Evolutionary conservation across 306 rosid genomes (phyloP).

Genomic region (Rosa multiflora): DNA sequence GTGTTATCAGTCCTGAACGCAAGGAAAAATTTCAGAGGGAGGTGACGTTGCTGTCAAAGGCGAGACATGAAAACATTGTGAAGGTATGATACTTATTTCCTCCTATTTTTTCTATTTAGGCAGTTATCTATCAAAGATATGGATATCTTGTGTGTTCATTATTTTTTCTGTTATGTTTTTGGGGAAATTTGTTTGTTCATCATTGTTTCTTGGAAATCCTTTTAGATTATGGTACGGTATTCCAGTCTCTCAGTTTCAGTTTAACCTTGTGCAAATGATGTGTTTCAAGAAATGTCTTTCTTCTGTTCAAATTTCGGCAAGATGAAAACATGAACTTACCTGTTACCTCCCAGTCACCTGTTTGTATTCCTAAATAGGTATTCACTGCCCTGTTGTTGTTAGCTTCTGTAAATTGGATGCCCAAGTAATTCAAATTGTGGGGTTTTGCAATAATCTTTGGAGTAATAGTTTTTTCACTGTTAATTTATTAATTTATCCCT

Average conservation of each 20-base stretch:
- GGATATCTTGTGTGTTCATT: neutral
- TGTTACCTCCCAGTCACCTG: neutral
- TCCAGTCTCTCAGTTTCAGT: neutral
- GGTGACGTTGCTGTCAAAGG: constrained; percentile 42
- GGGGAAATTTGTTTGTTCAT: neutral
- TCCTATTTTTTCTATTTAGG: neutral
- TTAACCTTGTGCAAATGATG: neutral
- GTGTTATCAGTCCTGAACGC: constrained; percentile 26
- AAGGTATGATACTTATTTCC: constrained; percentile 38
- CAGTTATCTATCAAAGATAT: neutral
- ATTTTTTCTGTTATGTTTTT: neutral
- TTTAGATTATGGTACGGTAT: neutral
- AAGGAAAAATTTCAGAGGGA: constrained; percentile 59
- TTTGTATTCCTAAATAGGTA: neutral
- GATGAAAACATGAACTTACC: neutral
- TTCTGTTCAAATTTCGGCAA: neutral
- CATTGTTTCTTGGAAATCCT: neutral
- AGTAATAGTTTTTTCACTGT: neutral
- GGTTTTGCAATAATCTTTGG: neutral
- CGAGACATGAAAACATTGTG: constrained; percentile 46
- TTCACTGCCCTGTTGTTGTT: neutral
- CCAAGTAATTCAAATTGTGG: neutral
- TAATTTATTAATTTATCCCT: neutral
- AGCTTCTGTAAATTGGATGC: constrained; percentile 3
- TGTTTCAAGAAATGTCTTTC: neutral